phyloP scores from a whole-genome alignment of 805 yeast genomes.

The Zygosaccharomyces bailii region DNA sequence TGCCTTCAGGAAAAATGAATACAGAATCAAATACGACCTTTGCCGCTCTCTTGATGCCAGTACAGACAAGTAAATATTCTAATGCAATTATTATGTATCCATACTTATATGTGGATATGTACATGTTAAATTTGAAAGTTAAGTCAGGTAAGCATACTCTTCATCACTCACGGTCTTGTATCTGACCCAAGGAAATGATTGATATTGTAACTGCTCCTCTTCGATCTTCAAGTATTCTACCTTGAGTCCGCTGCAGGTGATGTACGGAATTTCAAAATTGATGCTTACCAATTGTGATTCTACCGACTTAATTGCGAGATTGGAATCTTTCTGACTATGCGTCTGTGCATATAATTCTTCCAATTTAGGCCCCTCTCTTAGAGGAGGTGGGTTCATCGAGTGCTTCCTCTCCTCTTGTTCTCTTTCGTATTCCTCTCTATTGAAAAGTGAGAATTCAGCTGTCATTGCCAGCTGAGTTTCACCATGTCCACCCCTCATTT shows the following conservation, averaged over 20 bases:
- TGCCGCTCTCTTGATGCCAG: neutral
- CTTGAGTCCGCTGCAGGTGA: constrained; percentile 62
- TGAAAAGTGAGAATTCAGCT: constrained; percentile 45
- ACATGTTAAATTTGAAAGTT: constrained; percentile 9
- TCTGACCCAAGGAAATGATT: constrained; percentile 78
- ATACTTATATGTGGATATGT: neutral
- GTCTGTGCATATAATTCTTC: constrained; percentile 35
- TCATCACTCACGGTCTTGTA: constrained; percentile 47
- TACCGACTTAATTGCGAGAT: constrained; percentile 18
- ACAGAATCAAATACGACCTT: neutral
- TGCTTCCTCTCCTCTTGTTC: constrained; percentile 26
- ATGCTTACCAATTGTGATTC: constrained; percentile 39
- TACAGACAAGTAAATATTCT: constrained; percentile 1
- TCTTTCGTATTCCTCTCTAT: constrained; percentile 26
- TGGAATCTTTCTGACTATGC: constrained; percentile 20
- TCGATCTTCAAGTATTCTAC: constrained; percentile 63
- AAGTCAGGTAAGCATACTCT: constrained; percentile 34
- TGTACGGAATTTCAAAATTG: constrained; percentile 61
- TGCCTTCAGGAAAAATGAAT: constrained; percentile 4
- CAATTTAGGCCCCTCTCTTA: constrained; percentile 34
- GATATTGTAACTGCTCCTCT: constrained; percentile 57
- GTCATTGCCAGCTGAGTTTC: constrained; percentile 49
- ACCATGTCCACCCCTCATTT: constrained; percentile 56
- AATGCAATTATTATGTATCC: constrained; percentile 6
- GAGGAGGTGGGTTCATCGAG: constrained; percentile 40